Evolutionary conservation across 371 early-diverging fungal species (phyloP).

Genomic region (Conidiobolus incongruus): DNA sequence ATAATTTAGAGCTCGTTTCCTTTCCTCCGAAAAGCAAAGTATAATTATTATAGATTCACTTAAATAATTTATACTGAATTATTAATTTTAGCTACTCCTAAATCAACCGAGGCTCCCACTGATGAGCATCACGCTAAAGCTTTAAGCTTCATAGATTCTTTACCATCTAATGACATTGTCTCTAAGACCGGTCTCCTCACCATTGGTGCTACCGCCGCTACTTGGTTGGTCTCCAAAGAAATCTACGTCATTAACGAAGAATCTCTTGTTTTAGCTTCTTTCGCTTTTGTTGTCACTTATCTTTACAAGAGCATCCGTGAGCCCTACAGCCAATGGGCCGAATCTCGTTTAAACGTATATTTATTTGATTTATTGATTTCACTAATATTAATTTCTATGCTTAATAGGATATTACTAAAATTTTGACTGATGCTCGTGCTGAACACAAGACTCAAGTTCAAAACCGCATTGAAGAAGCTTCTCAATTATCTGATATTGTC

Average conservation of each 20-base stretch:
- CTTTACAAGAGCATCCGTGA: slow-evolving; percentile 57
- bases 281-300: slow-evolving; percentile 48
- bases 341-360: slow-evolving; percentile 45
- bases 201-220: slow-evolving; percentile 56
- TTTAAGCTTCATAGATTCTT: slow-evolving; percentile 62
- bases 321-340: slow-evolving; percentile 71
- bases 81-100: too few species aligned
- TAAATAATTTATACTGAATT: too few species aligned
- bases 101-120: too few species aligned
- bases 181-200: slow-evolving; percentile 81
- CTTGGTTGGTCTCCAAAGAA: slow-evolving; percentile 84
- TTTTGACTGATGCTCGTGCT: slow-evolving; percentile 62
- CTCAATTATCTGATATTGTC: slow-evolving; percentile 79
- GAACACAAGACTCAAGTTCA: slow-evolving; percentile 80
- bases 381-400: too few species aligned
- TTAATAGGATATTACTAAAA: slow-evolving; percentile 56
- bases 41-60: too few species aligned
- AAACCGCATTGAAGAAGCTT: slow-evolving; percentile 69
- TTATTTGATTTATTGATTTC: slow-evolving; percentile 1
- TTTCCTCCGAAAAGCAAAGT: too few species aligned
- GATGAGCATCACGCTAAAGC: too few species aligned
- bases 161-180: slow-evolving; percentile 74
- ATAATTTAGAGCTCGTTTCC: too few species aligned
- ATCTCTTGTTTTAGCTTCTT: slow-evolving; percentile 52
- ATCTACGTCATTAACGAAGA: too few species aligned